Percentiles rank a stretch among this genome's conserved stretches.
Evolutionary conservation across 148 eudicot species (phyloP).

Genomic region (Diospyros lotus): DNA sequence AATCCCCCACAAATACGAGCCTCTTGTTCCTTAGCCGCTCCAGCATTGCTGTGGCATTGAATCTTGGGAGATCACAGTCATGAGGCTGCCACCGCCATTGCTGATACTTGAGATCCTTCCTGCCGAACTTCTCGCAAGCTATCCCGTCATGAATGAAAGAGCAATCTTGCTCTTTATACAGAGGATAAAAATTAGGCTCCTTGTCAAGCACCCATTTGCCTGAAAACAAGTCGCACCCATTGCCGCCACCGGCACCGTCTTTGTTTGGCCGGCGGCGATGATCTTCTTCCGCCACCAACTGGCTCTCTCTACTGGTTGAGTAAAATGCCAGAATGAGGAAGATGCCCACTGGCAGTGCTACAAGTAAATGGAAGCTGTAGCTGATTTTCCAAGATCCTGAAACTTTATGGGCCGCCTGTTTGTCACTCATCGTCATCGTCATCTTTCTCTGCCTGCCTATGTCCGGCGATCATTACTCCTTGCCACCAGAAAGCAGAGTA

Average conservation of each 20-base stretch:
- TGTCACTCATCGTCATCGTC: too few relatives aligned
- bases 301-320: too few relatives aligned
- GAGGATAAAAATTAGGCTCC: too few relatives aligned
- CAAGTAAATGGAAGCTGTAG: too few relatives aligned
- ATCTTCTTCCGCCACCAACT: not conserved
- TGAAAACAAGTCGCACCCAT: not conserved
- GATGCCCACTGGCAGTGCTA: too few relatives aligned
- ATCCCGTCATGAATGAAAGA: slow-evolving; percentile 15
- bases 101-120: slow-evolving; percentile 24
- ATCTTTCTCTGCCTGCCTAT: too few relatives aligned
- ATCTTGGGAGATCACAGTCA: slow-evolving; percentile 24
- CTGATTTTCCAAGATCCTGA: too few relatives aligned
- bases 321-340: too few relatives aligned
- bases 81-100: slow-evolving; percentile 33
- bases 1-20: slow-evolving; percentile 23
- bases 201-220: not conserved
- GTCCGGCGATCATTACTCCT: too few relatives aligned
- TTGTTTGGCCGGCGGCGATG: not conserved
- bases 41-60: slow-evolving; percentile 16
- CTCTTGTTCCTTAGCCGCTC: slow-evolving; percentile 15
- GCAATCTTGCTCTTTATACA: slow-evolving; percentile 20
- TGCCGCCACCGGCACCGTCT: not conserved
- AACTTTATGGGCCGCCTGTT: too few relatives aligned
- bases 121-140: slow-evolving; percentile 25
- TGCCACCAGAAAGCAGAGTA: too few relatives aligned